Percentiles rank a stretch among this genome's conserved stretches.
Evolutionary conservation across 1,284 basidiomycete species (phyloP).

Genomic region (Ustilago trichophora): DNA sequence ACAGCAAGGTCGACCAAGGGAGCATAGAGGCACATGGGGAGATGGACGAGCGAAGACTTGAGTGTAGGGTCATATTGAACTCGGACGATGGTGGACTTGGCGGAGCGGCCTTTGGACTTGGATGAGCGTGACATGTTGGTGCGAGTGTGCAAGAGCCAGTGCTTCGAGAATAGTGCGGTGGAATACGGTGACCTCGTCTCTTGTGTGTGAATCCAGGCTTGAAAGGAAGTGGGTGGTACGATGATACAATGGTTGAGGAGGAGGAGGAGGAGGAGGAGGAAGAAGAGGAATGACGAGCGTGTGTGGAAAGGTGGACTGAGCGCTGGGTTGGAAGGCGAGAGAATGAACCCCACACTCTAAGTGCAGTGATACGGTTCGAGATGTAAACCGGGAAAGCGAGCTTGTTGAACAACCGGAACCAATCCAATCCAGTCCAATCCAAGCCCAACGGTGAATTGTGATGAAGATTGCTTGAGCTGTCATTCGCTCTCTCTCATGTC

Average conservation of each 20-base stretch:
- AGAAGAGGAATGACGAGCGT: background rate
- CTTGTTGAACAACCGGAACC: background rate
- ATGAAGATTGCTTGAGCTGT: too few relatives aligned
- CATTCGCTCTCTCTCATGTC: too few relatives aligned
- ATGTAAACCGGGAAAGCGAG: conserved; percentile 2
- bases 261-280: background rate
- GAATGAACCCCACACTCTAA: conserved; percentile 10
- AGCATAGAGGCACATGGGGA: conserved; percentile 61
- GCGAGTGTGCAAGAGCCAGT: too few relatives aligned
- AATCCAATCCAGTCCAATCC: too few relatives aligned
- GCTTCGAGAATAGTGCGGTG: background rate
- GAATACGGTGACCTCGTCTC: too few relatives aligned
- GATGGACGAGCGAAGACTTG: conserved; percentile 61
- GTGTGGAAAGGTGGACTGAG: conserved; percentile 6
- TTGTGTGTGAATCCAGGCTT: too few relatives aligned
- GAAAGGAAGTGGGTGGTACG: too few relatives aligned
- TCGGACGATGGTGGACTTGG: conserved; percentile 42
- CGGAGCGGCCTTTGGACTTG: conserved; percentile 34
- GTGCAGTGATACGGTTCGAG: background rate
- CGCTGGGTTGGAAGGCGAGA: background rate
- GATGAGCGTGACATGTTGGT: conserved; percentile 33
- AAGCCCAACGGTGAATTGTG: too few relatives aligned
- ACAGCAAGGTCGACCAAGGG: conserved; percentile 62
- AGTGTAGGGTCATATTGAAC: conserved; percentile 55
- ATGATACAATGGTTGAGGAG: too few relatives aligned